Base-by-base conservation (phyloP, 352 stramenopile genomes). In the Globisporangium recalcitrans region DNA sequence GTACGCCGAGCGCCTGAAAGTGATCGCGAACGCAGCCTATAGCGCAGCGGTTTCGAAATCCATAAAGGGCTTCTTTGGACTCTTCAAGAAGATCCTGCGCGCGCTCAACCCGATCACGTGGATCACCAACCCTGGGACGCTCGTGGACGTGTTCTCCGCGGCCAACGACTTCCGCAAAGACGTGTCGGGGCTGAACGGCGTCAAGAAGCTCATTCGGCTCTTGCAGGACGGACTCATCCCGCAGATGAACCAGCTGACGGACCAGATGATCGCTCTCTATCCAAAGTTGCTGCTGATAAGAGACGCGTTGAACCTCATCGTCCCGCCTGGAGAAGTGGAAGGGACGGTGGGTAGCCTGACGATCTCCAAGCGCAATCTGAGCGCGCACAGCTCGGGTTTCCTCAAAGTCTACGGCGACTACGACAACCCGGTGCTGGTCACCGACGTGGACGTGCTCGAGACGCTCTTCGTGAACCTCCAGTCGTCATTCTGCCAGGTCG, bases 141-240 rank as follows among this genome's bases (percentile, higher is more conserved):
- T 53, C 47, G 47, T 34, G 13, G 47, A 53, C 47, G 24, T 53
- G 7, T 53, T 53, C 24, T 34, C 22, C 24, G 26, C 47, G 47
- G 47, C 47, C 2, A 53, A 53, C 24, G 47, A 53, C 47, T 53
- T 53, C 24, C 47, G 47, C 47, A 53, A 53, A n/a, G 47, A 53
- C 26, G 47, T 53, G 13, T 32, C 47, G 13, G 47, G 47, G 6
- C 22, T 53, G 13, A 53, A 53, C 3, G 47, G 24, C 14, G 26
- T 53, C 13, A 53, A 53, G 26, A 53, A 53, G 26, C 47, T 34
- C 47, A 53, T 19, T 5, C 24, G 47, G 24, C 47, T 53, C 22
- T 19, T 53, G 47, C 47, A 53, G 22, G 47, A 53, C n/a, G 47
- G 47, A 22, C 47, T 53, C 47, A n/a, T 53, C 5, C 47, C 47